phyloP scores from a whole-genome alignment of 805 yeast genomes.

The Yamadazyma olivae region DNA sequence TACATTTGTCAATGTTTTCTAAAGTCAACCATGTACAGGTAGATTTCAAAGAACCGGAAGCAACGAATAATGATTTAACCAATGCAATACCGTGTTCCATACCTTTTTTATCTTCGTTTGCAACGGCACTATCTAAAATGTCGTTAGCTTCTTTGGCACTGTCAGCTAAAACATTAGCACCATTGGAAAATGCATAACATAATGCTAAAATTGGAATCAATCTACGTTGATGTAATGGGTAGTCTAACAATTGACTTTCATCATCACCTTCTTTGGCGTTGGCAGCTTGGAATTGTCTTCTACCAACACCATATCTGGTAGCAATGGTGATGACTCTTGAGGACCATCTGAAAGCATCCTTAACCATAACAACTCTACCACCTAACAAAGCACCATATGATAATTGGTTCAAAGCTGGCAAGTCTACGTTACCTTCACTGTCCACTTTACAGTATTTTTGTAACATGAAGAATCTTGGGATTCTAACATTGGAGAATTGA shows the following conservation, averaged over 20 bases:
- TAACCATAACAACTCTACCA: conserved; percentile 45
- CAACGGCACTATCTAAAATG: conserved; percentile 38
- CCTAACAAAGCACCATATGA: conserved; percentile 42
- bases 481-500: conserved; percentile 41
- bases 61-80: conserved; percentile 43
- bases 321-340: conserved; percentile 43
- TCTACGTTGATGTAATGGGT: conserved; percentile 45
- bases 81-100: conserved; percentile 33
- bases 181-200: conserved; percentile 36
- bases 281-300: conserved; percentile 42
- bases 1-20: conserved; percentile 37
- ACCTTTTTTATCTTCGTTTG: conserved; percentile 27
- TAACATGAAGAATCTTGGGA: conserved; percentile 46
- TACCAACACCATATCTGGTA: conserved; percentile 42
- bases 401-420: conserved; percentile 45
- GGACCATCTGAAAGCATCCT: conserved; percentile 41
- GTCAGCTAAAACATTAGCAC: conserved; percentile 38
- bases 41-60: conserved; percentile 43
- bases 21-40: conserved; percentile 45
- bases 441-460: conserved; percentile 43
- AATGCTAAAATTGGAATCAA: conserved; percentile 43
- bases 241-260: conserved; percentile 41
- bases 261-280: conserved; percentile 24
- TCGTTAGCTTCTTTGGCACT: conserved; percentile 30
- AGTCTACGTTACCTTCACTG: conserved; percentile 34